Evolutionary conservation across 352 stramenopile genomes (phyloP).

Genomic region (Globisporangium uncinulatum): DNA sequence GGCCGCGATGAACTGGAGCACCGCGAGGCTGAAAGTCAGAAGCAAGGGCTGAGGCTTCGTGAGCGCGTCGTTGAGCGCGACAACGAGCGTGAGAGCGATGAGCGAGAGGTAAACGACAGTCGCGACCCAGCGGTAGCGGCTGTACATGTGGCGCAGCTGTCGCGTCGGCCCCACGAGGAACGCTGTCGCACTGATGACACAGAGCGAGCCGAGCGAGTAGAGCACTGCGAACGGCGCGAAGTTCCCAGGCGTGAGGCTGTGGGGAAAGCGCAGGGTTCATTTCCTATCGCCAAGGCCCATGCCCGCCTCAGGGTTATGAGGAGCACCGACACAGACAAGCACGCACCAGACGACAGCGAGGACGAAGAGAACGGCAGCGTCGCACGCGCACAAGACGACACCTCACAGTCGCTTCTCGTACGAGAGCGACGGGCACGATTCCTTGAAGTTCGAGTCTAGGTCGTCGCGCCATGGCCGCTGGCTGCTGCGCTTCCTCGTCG

Average conservation of each 20-base stretch:
- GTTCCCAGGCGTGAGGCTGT: constrained; percentile 17
- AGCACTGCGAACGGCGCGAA: constrained; percentile 26
- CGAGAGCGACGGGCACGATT: constrained; percentile 9
- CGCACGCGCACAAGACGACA: not conserved
- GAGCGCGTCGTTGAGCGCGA: constrained; percentile 27
- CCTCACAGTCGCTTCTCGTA: constrained; percentile 2
- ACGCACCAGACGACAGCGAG: constrained; percentile 7
- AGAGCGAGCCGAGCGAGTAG: constrained; percentile 54
- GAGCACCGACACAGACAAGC: not conserved
- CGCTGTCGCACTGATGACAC: constrained; percentile 22
- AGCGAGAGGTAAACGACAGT: constrained; percentile 43
- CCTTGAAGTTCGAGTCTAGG: constrained; percentile 6
- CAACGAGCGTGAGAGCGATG: constrained; percentile 32
- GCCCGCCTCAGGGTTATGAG: too few relatives aligned
- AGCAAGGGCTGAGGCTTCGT: constrained; percentile 18
- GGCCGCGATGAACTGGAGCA: constrained; percentile 67
- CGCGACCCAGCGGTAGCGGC: constrained; percentile 29
- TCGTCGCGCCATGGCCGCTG: constrained; percentile 4
- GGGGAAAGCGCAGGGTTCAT: not conserved
- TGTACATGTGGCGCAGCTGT: constrained; percentile 67
- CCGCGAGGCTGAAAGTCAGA: constrained; percentile 46
- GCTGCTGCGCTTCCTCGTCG: constrained; percentile 1
- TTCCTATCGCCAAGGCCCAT: not conserved
- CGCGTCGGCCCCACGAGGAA: constrained; percentile 34
- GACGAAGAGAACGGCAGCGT: constrained; percentile 5